Evolutionary conservation across 176 grass and related monocot genomes (phyloP).

Genomic region (Zoysia japonica): DNA sequence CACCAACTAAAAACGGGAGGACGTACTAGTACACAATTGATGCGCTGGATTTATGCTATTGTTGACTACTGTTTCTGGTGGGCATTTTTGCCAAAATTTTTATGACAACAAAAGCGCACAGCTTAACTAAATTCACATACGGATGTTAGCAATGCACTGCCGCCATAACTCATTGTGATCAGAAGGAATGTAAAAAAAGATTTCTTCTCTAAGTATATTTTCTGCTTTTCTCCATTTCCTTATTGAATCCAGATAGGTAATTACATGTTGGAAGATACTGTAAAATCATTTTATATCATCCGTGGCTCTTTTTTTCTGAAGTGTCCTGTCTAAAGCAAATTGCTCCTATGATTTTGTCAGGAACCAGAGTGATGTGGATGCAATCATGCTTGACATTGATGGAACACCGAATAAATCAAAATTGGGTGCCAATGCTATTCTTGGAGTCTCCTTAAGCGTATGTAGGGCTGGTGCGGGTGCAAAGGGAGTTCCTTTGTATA

Average conservation of each 20-base stretch:
- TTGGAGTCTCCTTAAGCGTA: conserved; percentile 94
- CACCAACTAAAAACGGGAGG: no score
- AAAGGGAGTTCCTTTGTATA: conserved; percentile 88
- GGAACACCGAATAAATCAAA: conserved; percentile 92
- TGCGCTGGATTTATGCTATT: conserved; percentile 10
- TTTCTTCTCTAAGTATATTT: neutral
- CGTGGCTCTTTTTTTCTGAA: neutral
- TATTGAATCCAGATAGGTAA: neutral
- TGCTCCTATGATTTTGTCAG: conserved; percentile 45
- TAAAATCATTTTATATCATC: neutral
- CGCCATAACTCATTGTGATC: neutral
- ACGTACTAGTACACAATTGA: neutral
- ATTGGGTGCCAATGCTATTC: conserved; percentile 92
- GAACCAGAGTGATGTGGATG: conserved; percentile 85
- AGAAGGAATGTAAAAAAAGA: neutral
- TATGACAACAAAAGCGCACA: neutral
- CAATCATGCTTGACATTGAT: conserved; percentile 93
- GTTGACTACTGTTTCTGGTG: neutral
- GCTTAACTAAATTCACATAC: neutral
- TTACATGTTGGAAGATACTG: conserved; percentile 13
- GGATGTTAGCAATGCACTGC: neutral
- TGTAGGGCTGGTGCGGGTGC: conserved; percentile 81
- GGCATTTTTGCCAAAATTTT: neutral
- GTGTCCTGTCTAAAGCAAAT: conserved; percentile 16
- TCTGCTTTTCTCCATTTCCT: neutral